A percentile compares a stretch with the other conserved stretches of the same genome.
Evolutionary conservation across 1,139 yeast genomes (phyloP).

Genomic region (Saccharomyces hybrid): DNA sequence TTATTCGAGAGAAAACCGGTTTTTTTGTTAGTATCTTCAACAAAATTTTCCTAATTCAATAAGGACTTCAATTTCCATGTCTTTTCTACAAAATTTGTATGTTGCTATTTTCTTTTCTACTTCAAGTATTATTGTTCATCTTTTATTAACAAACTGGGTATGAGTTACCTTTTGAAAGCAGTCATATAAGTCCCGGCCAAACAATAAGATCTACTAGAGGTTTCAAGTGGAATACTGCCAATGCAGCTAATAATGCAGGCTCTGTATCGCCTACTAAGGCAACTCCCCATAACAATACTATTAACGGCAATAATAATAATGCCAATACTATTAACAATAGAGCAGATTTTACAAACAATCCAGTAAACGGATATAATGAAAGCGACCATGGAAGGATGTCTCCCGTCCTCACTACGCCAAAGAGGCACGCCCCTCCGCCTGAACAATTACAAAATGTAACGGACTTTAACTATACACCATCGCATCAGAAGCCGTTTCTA

Average conservation of each 20-base stretch:
- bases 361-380: background rate
- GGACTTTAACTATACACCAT: slow-evolving; percentile 33
- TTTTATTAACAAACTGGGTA: slow-evolving; percentile 1
- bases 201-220: slow-evolving; percentile 34
- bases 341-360: background rate
- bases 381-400: background rate
- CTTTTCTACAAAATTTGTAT: slow-evolving; percentile 28
- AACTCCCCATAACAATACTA: slow-evolving; percentile 1
- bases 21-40: background rate
- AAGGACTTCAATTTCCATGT: slow-evolving; percentile 13
- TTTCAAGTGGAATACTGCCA: slow-evolving; percentile 31
- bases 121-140: slow-evolving; percentile 1
- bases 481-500: slow-evolving; percentile 31
- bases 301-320: background rate
- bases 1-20: background rate
- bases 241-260: background rate
- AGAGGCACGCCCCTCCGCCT: slow-evolving; percentile 9
- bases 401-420: slow-evolving; percentile 5
- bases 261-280: slow-evolving; percentile 6
- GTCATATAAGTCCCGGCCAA: slow-evolving; percentile 31
- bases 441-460: slow-evolving; percentile 18
- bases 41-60: background rate
- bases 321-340: background rate
- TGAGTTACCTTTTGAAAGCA: slow-evolving; percentile 5
- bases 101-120: slow-evolving; percentile 5